A percentile compares a stretch with the other conserved stretches of the same genome.
These are phyloP conservation scores for Lupinus albus DNA, from an alignment of 306 rosid species.

Conservation along the genomic window DNA sequence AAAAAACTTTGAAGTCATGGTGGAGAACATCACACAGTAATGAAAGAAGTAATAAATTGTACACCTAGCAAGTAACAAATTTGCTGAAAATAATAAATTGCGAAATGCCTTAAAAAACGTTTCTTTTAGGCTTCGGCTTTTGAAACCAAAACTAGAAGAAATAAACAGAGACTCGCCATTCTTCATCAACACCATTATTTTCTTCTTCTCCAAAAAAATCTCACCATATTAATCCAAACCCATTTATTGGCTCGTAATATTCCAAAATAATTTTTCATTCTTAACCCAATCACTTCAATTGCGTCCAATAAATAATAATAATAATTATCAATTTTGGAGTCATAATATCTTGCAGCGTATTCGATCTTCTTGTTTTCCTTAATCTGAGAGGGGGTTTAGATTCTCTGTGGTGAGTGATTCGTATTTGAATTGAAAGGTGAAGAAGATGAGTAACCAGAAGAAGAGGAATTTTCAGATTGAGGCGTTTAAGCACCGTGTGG, in stretches of 20 bases:
- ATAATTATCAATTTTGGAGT: not conserved
- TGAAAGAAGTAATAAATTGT: no score
- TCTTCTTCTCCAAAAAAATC: not conserved
- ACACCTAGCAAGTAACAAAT: no score
- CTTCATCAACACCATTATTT: not conserved
- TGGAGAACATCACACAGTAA: no score
- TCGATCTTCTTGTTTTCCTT: constrained; percentile 29
- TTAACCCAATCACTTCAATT: constrained; percentile 2
- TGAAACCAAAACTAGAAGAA: constrained; percentile 25
- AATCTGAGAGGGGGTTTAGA: constrained; percentile 10
- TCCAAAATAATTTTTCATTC: constrained; percentile 19
- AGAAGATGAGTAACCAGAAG: constrained; percentile 90
- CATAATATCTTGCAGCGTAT: constrained; percentile 3
- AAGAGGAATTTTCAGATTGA: constrained; percentile 93
- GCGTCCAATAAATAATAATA: not conserved
- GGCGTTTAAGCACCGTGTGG: constrained; percentile 91
- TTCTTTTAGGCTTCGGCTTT: constrained; percentile 15
- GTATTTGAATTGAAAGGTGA: constrained; percentile 33
- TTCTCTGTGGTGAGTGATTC: constrained; percentile 25
- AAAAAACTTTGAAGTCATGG: no score
- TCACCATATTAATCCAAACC: not conserved
- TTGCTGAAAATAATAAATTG: constrained; percentile 40
- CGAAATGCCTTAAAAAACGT: constrained; percentile 39
- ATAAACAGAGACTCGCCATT: not conserved
- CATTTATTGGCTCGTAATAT: not conserved